A percentile compares a stretch with the other conserved stretches of the same genome.
phyloP scores from a whole-genome alignment of 257 asterid species.

The Gardenia jasminoides region DNA sequence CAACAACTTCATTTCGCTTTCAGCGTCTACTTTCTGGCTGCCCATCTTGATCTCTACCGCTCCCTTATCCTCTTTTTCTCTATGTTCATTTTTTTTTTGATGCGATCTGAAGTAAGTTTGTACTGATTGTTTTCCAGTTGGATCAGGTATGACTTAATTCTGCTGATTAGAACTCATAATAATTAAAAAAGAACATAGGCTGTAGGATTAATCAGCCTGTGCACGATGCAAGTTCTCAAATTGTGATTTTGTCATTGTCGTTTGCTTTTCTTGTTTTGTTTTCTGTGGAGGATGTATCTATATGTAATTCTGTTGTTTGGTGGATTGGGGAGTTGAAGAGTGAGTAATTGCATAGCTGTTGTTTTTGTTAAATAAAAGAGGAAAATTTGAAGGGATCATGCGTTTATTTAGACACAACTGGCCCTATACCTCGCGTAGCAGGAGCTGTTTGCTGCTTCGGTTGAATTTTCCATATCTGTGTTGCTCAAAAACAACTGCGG shows the following conservation, averaged over 20 bases:
- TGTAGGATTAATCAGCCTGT: neutral
- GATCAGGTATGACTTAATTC: neutral
- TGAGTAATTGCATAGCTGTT: neutral
- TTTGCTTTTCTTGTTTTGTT: neutral
- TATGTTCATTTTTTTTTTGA: neutral
- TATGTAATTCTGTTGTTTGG: neutral
- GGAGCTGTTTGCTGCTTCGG: neutral
- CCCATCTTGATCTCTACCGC: neutral
- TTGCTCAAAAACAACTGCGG: neutral
- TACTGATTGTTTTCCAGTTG: neutral
- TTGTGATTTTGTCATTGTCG: neutral
- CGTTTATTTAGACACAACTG: neutral
- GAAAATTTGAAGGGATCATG: neutral
- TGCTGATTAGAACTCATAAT: too few species aligned
- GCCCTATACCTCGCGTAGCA: neutral
- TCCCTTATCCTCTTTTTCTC: neutral
- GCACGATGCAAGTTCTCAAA: neutral
- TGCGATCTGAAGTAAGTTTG: neutral
- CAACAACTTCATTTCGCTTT: neutral
- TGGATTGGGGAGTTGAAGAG: neutral
- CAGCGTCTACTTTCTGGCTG: neutral
- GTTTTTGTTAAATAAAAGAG: neutral
- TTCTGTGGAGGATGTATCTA: neutral
- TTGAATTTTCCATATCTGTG: neutral
- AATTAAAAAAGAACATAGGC: neutral